Percentiles rank a stretch among this genome's conserved stretches.
phyloP scores from a whole-genome alignment of 2,329 filamentous ascomycete species.

The Mycogone perniciosa region DNA sequence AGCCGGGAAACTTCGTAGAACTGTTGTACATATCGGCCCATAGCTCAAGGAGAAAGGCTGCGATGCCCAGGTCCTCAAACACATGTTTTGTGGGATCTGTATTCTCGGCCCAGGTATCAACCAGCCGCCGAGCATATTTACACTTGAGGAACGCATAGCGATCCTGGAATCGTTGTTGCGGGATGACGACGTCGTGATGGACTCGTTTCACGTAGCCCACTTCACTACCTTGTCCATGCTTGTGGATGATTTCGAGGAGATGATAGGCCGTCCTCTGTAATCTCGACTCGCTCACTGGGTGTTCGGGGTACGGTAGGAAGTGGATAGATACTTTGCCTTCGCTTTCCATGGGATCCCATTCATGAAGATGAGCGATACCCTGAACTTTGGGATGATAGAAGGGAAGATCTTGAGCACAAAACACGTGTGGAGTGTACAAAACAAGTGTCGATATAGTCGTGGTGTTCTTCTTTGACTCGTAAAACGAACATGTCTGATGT shows the following conservation, averaged over 20 bases:
- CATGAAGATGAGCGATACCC: slow-evolving; percentile 70
- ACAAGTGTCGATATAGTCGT: slow-evolving; percentile 38
- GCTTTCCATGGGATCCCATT: slow-evolving; percentile 42
- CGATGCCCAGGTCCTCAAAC: slow-evolving; percentile 88
- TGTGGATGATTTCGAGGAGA: slow-evolving; percentile 62
- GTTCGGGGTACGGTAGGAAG: slow-evolving; percentile 46
- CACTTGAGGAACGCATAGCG: slow-evolving; percentile 76
- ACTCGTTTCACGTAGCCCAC: slow-evolving; percentile 70
- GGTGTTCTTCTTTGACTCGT: slow-evolving; percentile 31
- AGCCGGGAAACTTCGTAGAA: slow-evolving; percentile 62
- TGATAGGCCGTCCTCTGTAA: slow-evolving; percentile 62
- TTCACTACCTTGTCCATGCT: slow-evolving; percentile 61
- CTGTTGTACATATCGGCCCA: slow-evolving; percentile 77
- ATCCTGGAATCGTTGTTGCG: slow-evolving; percentile 71
- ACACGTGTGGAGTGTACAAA: slow-evolving; percentile 70
- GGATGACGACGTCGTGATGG: slow-evolving; percentile 73
- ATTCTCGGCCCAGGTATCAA: slow-evolving; percentile 73
- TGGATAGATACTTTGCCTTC: slow-evolving; percentile 53
- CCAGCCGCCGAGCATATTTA: slow-evolving; percentile 66
- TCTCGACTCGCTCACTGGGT: slow-evolving; percentile 32
- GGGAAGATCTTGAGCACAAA: slow-evolving; percentile 57
- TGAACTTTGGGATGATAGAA: slow-evolving; percentile 82
- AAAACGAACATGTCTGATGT: slow-evolving; percentile 77
- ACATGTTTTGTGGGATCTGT: slow-evolving; percentile 90
- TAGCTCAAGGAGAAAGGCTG: slow-evolving; percentile 85